Evolutionary conservation across 345 rosid genomes (phyloP), one percentile per base, ranked within the genome.

Genomic region (Syzygium aromaticum): DNA sequence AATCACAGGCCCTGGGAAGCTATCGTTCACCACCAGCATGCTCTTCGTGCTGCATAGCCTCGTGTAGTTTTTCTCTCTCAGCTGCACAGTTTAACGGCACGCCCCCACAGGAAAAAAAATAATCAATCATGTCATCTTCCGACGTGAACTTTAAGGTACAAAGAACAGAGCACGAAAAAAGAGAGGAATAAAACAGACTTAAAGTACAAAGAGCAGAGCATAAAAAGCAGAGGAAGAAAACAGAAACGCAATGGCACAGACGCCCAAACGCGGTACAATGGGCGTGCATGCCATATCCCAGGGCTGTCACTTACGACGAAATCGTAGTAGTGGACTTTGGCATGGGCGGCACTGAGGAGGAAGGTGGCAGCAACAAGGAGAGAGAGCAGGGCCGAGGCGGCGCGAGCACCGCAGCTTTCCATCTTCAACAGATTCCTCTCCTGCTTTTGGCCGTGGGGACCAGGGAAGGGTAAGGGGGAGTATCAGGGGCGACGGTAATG

Each of bases 21-120:
- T 77, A 46, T 85, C 87, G 51, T 88, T 88, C 52, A 88, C 87
- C 77, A 51, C 61, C 89, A 88, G 23, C 85, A 88, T 85, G 77
- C 85, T 85, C 87, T 78, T 88, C 77, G 87, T 87, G 11, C 56
- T 51, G 87, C 86, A 56, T 16, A 85, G 59, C 87, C 86, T 89
- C 77, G 87, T 87, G 46, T 63, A 84, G 84, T 87, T 87, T 1
- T 52, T 87, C 86, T 61, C 86, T 25, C 43, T 87, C 84, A 87
- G 63, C 88, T 87, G 5, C 52, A 33, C 25, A 5, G 25, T 54
- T 54, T 16, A 54, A 54, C 59, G 23, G 8, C 25, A 8, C n/a
- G 63, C n/a, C 63, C 63, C 63, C 63, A 4, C 14, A 2, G 23
- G 40, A 5, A 73, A 6, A 64, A 25, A 19, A 14, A 73, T 3